Percentiles rank a stretch among this genome's conserved stretches.
Evolutionary conservation across 768 basidiomycete species (phyloP).

Genomic region (Lactarius psammicola): DNA sequence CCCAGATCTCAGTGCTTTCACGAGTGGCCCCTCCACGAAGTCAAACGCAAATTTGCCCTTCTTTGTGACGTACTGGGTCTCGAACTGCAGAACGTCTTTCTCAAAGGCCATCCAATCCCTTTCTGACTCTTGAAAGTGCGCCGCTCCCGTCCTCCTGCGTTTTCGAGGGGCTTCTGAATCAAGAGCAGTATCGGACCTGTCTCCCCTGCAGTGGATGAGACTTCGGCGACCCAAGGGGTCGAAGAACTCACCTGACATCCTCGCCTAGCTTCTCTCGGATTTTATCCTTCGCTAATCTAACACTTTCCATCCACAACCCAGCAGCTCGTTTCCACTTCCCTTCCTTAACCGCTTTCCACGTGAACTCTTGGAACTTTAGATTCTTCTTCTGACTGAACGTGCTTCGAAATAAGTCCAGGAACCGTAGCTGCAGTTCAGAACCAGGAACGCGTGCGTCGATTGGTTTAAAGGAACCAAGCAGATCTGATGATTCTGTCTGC

Average conservation of each 20-base stretch:
- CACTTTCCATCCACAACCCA: conserved; percentile 80
- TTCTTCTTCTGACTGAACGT: conserved; percentile 93
- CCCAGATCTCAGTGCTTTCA: conserved; percentile 82
- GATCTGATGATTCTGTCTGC: conserved; percentile 92
- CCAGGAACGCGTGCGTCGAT: conserved; percentile 83
- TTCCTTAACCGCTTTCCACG: conserved; percentile 77
- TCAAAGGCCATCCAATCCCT: conserved; percentile 68
- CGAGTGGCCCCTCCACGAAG: conserved; percentile 95
- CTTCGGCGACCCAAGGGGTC: not conserved
- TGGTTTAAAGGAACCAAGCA: conserved; percentile 96
- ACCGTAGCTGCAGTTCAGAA: conserved; percentile 63
- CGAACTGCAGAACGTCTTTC: conserved; percentile 71
- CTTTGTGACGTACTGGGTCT: conserved; percentile 82
- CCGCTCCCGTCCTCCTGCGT: conserved; percentile 59
- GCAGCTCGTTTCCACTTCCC: conserved; percentile 84
- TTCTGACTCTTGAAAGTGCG: conserved; percentile 44
- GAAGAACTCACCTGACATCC: conserved; percentile 30
- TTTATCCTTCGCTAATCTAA: conserved; percentile 63
- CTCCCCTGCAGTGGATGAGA: conserved; percentile 5
- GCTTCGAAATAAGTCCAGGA: conserved; percentile 74
- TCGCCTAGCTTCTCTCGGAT: conserved; percentile 43
- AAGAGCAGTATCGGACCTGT: conserved; percentile 34
- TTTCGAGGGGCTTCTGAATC: conserved; percentile 58
- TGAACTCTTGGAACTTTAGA: conserved; percentile 76
- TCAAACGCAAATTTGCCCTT: conserved; percentile 90